Conservation (phyloP, 176 grass and related monocot species). For the Musa acuminata region DNA sequence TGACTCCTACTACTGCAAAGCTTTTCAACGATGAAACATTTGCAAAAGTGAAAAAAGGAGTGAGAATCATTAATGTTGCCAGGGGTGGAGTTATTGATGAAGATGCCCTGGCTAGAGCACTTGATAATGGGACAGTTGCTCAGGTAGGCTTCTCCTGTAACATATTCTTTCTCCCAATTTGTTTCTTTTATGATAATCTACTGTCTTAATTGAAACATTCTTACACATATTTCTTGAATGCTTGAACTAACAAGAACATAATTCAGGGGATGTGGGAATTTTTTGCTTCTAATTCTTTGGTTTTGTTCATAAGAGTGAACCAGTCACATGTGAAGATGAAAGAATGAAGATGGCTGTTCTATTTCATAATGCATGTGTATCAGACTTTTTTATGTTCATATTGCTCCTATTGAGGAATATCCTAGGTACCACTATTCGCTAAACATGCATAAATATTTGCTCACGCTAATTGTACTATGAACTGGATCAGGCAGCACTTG, state of each 20-base stretch:
- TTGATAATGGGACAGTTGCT: conserved; percentile 6
- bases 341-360: too few species aligned
- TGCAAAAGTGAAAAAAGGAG: conserved; percentile 10
- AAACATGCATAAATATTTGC: neutral
- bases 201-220: neutral
- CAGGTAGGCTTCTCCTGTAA: neutral
- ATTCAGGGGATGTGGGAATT: too few species aligned
- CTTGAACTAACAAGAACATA: neutral
- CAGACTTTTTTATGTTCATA: too few species aligned
- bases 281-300: too few species aligned
- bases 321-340: too few species aligned
- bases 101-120: neutral
- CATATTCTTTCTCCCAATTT: neutral
- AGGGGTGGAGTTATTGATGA: conserved; percentile 11
- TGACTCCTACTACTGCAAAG: conserved; percentile 5
- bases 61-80: conserved; percentile 1
- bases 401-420: too few species aligned
- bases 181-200: neutral
- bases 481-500: conserved; percentile 15
- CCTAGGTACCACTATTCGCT: too few species aligned
- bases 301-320: too few species aligned
- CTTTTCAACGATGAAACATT: conserved; percentile 14
- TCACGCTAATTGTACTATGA: neutral
- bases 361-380: too few species aligned
- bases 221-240: neutral